Base-by-base conservation (phyloP, 2,329 filamentous ascomycete genomes). In the Penicillium sp. region DNA sequence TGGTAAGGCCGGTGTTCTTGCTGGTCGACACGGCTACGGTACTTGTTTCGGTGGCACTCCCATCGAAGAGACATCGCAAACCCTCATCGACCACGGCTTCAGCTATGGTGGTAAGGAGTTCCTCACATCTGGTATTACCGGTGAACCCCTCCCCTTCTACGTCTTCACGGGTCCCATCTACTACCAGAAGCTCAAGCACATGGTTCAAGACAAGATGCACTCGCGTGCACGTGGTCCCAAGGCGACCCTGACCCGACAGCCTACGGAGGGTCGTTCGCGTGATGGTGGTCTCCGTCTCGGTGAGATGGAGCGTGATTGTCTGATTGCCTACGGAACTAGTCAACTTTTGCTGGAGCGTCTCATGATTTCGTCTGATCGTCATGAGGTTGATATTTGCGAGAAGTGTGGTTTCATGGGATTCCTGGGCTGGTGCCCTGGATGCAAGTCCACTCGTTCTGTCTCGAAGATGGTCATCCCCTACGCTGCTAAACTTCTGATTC, bases 141-240 rank as follows among this genome's bases (percentile, higher is more conserved):
- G 95, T 68, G 95, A 99, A 77, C 87, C 90, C 0, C 82, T 98
- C 6, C 92, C 96, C 62, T 93, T 93, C 13, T 98, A 98, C 77
- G 92, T 99, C 71, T 99, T 98, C 82, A 96, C 96, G 73, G 95
- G 95, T 0, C 95, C 95, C 11, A 99, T 99, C 76, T 99, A 96
- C 81, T 99, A 99, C 81, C 95, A 99, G 81, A 96, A 96, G 65
- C 86, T 99, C 64, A 99, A 99, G 84, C 95, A 99, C 83, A 99
- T 99, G 95, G 95, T 99, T 4, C 93, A 98, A 75, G 95, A 99
- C 74, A 99, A 99, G 80, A 98, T 99, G 95, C 95, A 99, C 78
- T 93, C 91, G 31, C 91, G 95, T 60, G 88, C 93, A 2, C 88
- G 91, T 14, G 96, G 96, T 0, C 96, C 95, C 0, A 85, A 90